These are phyloP conservation scores for Citeromyces hawaiiensis DNA, from an alignment of 1,139 yeast genomes.

Conservation along the genomic window DNA sequence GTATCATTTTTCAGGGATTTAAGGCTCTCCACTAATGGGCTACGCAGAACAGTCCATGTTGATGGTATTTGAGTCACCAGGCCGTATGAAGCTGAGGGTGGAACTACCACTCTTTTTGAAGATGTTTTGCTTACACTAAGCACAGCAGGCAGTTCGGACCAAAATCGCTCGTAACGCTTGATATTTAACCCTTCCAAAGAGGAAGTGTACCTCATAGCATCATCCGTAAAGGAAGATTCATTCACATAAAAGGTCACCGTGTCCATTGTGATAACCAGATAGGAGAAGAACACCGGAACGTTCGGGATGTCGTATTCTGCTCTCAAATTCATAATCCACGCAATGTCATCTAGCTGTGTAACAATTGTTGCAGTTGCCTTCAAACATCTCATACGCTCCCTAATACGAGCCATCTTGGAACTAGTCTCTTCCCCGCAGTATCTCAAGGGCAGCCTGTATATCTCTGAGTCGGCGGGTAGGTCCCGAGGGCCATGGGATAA, in stretches of 20 bases:
- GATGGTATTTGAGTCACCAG: conserved; percentile 28
- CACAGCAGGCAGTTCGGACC: conserved; percentile 23
- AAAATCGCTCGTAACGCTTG: conserved; percentile 27
- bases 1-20: conserved; percentile 34
- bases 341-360: conserved; percentile 29
- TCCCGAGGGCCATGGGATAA: conserved; percentile 27
- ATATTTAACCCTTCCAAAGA: conserved; percentile 16
- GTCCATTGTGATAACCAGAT: conserved; percentile 18
- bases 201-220: conserved; percentile 8
- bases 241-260: conserved; percentile 11
- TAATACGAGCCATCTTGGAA: conserved; percentile 17
- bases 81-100: conserved; percentile 34
- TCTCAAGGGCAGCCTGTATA: conserved; percentile 24
- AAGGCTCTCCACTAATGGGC: conserved; percentile 21
- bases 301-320: conserved; percentile 26
- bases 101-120: conserved; percentile 15
- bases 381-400: conserved; percentile 8
- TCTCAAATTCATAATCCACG: conserved; percentile 33
- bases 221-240: conserved; percentile 20
- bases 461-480: conserved; percentile 26
- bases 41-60: conserved; percentile 10
- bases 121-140: conserved; percentile 15
- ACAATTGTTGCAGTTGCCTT: conserved; percentile 14
- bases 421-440: conserved; percentile 30
- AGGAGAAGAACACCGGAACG: conserved; percentile 30